Base-by-base conservation (phyloP, 495 filamentous ascomycete genomes). In the Annulohypoxylon stygium region DNA sequence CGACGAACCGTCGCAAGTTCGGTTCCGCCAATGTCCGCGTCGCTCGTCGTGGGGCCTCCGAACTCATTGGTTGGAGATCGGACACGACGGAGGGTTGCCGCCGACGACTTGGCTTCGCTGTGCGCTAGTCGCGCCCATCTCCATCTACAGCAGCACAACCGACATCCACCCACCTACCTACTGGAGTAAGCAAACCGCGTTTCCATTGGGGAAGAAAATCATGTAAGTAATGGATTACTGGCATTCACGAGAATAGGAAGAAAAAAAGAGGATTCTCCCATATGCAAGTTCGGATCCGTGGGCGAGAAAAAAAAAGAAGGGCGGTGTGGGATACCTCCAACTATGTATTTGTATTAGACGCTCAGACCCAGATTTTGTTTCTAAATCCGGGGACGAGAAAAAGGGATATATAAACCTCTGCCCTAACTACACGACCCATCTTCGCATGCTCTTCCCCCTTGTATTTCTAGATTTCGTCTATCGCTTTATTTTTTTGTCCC, bases 21-120 rank as follows among this genome's bases (percentile, higher is more conserved):
- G 61, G 71, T 61, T 70, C 66, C 66, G 65, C 71, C 71, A 74
- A 74, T 74, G 61, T 70, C 34, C 36, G 25, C 57, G 47, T 51
- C 9, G 66, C 55, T 62, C 41, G 34, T 50, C 71, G 71, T 74
- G 71, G 71, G 71, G 71, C 71, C 2, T 16, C 41, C 8, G 43
- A 30, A 65, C 25, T 43, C 11, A 74, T 74, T 74, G 71, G 71
- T 39, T 67, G 57, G 61, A 39, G 53, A 16, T 60, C 10, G 37
- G 57, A 61, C 68, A 63, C 61, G 61, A 61, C 26, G 47, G 20
- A 25, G 33, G 30, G 20, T 6, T 3, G 53, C 14, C 20, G 33
- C n/a, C 10, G 33, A 57, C 33, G 18, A 57, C 30, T 37, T 57
- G 53, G 9, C 53, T 57, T 23, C 20, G 20, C 20, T 23, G 20